Evolutionary conservation across 805 yeast genomes (phyloP), one percentile per base, ranked within the genome.

Genomic region (Saturnispora saitoi): DNA sequence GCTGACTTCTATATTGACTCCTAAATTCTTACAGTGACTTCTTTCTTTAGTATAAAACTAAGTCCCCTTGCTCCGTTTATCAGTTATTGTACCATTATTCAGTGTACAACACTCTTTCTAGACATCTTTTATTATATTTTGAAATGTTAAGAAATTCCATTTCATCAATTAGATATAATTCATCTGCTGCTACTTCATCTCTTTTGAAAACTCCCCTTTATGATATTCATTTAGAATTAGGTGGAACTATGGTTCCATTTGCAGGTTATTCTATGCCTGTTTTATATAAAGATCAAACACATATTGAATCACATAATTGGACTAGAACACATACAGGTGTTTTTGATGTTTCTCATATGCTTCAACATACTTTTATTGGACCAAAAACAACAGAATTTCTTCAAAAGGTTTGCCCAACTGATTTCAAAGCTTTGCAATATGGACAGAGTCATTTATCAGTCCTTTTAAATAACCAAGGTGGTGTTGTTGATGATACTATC

Each of bases 251-350:
- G 83, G 98, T 90, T 4, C 95, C 95, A 41, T 93, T 86, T 67
- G 98, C 98, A 15, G 96, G 96, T n/a, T 93, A 78, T 60, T 78
- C 83, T 42, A 91, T 93, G 97, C 99, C 99, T 1, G 89, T 93
- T 9, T 67, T 88, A 29, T 93, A 90, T 70, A 75, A 78, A 54
- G 81, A 75, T n/a, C 95, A 86, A 67, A 68, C 86, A 2, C 98
- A 91, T 65, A 80, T 88, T 37, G 95, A 89, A 52, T 89, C 97
- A 1, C 99, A 93, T 69, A 77, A 83, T 47, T 93, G 98, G 98
- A 95, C 91, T 0, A 78, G 99, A 64, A 60, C 70, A 19, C 77
- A 86, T 53, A 89, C 90, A 32, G 99, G 99, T 6, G 70, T 93
- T 45, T 93, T 93, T 60, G 99, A 93, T 64, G 99, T 93, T 45